Conservation (phyloP, 352 stramenopile genomes). For the Blastocystis sp. region DNA sequence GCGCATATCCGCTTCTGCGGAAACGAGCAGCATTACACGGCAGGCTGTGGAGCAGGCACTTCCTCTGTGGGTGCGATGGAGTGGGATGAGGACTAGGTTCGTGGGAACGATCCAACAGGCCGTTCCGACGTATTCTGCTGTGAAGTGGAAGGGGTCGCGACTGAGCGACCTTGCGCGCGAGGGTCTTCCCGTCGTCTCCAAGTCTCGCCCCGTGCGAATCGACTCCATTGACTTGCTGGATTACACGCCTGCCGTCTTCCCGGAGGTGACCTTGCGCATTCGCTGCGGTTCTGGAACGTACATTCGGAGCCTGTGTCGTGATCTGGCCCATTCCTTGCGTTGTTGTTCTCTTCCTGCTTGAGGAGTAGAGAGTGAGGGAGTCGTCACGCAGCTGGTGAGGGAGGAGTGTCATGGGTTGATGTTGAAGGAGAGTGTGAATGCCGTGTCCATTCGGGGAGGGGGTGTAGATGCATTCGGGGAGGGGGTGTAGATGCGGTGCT, state of each 20-base stretch:
- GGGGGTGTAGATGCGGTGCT: too few species aligned
- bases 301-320: constrained; percentile 48
- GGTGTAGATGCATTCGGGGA: too few species aligned
- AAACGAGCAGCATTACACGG: too few species aligned
- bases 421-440: neutral
- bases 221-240: constrained; percentile 15
- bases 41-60: too few species aligned
- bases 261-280: constrained; percentile 26
- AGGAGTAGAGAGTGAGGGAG: neutral
- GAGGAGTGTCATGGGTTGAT: constrained; percentile 13
- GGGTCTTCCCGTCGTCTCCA: neutral
- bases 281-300: constrained; percentile 34
- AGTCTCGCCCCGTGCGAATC: neutral
- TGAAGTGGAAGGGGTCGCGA: constrained; percentile 6
- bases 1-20: neutral
- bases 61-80: neutral
- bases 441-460: too few species aligned
- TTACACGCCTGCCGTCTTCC: constrained; percentile 2
- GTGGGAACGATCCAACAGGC: neutral
- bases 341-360: neutral
- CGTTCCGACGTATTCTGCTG: constrained; percentile 35
- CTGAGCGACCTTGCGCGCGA: constrained; percentile 21
- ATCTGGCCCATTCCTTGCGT: constrained; percentile 1
- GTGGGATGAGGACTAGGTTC: neutral
- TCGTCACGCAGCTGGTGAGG: constrained; percentile 29